phyloP scores from a whole-genome alignment of 2,329 filamentous ascomycete species.

The Pseudocercospora musae region DNA sequence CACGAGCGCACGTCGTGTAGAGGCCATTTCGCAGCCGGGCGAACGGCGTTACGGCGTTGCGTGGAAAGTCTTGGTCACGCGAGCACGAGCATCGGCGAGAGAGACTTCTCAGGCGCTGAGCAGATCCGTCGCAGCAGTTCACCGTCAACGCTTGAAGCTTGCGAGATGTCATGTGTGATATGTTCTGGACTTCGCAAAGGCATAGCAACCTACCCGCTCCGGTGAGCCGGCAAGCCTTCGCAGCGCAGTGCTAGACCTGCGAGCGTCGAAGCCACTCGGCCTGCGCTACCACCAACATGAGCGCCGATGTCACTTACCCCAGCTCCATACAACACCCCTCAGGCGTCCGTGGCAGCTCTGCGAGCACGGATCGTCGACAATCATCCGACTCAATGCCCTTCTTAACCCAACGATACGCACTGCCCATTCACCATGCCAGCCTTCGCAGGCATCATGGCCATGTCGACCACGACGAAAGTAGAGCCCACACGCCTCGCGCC shows the following conservation, averaged over 20 bases:
- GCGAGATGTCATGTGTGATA: constrained; percentile 32
- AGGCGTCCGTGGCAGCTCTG: constrained; percentile 5
- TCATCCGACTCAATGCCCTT: constrained; percentile 27
- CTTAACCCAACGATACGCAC: constrained; percentile 31
- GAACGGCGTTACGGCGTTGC: background rate
- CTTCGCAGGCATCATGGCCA: constrained; percentile 12
- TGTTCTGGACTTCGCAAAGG: constrained; percentile 35
- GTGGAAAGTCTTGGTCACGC: constrained; percentile 12
- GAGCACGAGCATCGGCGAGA: constrained; percentile 10
- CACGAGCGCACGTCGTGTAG: constrained; percentile 1
- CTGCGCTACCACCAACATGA: constrained; percentile 27
- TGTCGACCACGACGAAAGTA: constrained; percentile 15
- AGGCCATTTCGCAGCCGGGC: background rate
- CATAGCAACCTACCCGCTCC: constrained; percentile 34
- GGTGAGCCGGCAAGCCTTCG: constrained; percentile 28
- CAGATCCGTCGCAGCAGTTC: constrained; percentile 11
- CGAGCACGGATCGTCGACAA: constrained; percentile 9
- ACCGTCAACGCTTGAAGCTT: constrained; percentile 16
- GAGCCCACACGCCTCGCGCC: constrained; percentile 33
- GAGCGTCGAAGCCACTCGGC: constrained; percentile 5
- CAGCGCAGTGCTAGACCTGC: constrained; percentile 17
- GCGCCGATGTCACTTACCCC: constrained; percentile 27
- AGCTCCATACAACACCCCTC: constrained; percentile 15
- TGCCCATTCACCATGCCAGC: constrained; percentile 30
- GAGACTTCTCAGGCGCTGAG: constrained; percentile 5